A percentile compares a stretch with the other conserved stretches of the same genome.
Evolutionary conservation across 2,329 filamentous ascomycete genomes (phyloP).

Genomic region (Botryosphaeria dothidea): DNA sequence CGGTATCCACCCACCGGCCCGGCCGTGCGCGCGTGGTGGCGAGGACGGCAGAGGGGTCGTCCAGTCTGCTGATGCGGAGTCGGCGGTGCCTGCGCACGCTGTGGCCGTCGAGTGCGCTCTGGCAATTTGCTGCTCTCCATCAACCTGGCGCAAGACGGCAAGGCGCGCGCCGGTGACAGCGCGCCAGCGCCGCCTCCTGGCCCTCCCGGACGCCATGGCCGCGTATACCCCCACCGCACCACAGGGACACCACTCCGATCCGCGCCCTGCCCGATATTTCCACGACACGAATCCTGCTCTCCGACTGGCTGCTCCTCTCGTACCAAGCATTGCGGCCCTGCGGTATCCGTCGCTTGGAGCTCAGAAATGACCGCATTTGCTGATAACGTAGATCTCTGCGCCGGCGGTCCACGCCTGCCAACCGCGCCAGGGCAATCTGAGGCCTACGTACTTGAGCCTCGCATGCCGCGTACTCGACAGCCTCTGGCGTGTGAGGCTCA

Average conservation of each 20-base stretch:
- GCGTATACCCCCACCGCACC: constrained; percentile 9
- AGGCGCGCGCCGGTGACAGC: constrained; percentile 9
- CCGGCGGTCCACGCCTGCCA: constrained; percentile 1
- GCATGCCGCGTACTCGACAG: not conserved
- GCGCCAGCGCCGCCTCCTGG: not conserved
- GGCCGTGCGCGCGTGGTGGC: constrained; percentile 6
- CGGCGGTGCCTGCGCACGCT: not conserved
- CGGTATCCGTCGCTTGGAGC: constrained; percentile 12
- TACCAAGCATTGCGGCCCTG: constrained; percentile 18
- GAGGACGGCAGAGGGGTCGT: not conserved
- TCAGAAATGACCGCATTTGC: constrained; percentile 19
- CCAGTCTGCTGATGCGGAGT: constrained; percentile 16
- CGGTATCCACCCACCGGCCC: not conserved
- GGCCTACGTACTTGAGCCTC: constrained; percentile 18
- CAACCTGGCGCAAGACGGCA: constrained; percentile 6
- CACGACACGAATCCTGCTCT: constrained; percentile 1
- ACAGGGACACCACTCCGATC: constrained; percentile 1
- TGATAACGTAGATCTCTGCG: constrained; percentile 17
- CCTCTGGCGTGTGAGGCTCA: constrained; percentile 6
- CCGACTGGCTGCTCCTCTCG: constrained; percentile 7
- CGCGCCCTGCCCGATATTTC: constrained; percentile 10
- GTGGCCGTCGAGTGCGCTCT: not conserved
- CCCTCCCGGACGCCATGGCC: not conserved
- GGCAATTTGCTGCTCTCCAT: constrained; percentile 7
- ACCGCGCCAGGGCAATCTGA: not conserved